Base-by-base conservation (phyloP, 78 protist species). In the Dictyostelium capitatum region DNA sequence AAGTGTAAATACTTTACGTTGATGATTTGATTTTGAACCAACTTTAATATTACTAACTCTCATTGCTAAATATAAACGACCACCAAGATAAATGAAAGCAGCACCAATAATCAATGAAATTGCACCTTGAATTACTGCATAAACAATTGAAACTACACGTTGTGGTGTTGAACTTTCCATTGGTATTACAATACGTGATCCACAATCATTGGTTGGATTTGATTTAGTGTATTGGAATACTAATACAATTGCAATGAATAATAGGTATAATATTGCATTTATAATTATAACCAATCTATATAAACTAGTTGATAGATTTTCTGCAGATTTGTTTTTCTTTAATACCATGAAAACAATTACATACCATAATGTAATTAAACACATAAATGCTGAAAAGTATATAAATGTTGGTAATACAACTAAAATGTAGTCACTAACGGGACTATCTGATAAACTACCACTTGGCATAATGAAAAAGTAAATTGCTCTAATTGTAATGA, bases 391-490 rank as follows among this genome's bases (percentile, higher is more conserved):
- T 19, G 89, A 51, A 50, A 82, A 80, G n/a, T 80, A 80, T 11
- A 80, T 56, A 23, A 80, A 80, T 10, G 74, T 62, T 19, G 85
- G 85, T 0, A 69, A 11, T 15, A 82, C 79, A 0, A 69, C 78
- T 1, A 82, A 53, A 30, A 82, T 46, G 30, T 82, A 82, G 20
- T 69, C 89, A 10, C 59, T 53, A 37, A 87, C 65, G 12, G 57
- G 53, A 19, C 64, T 75, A 25, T 74, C 19, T 0, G 64, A 32
- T 10, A 87, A 82, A 11, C 15, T 41, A 30, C 84, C 83, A 77
- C 50, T 50, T 59, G 92, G 92, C 23, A 87, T 32, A 32, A 72
- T 43, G 23, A 72, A 72, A 25, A 72, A 72, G 11, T 72, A 72
- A n/a, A 72, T 72, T 17, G 57, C 48, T 25, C 79, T 20, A 14